A percentile compares a stretch with the other conserved stretches of the same genome.
Conservation (phyloP, 2,329 filamentous ascomycete genomes). For the Aspergillus fructus region DNA sequence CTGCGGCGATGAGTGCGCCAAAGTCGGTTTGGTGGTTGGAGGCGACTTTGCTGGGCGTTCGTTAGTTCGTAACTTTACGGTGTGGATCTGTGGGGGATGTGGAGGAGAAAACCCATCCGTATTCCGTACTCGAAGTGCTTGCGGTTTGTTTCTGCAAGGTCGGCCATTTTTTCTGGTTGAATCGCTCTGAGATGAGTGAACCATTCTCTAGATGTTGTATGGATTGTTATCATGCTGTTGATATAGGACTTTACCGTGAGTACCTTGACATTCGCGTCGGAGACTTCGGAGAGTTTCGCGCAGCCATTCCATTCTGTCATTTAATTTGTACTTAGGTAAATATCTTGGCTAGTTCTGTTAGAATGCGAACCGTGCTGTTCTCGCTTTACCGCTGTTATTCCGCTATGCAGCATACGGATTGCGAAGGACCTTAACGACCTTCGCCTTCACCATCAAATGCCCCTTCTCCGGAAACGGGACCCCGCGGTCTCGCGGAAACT, state of each 20-base stretch:
- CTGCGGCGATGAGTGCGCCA: neutral
- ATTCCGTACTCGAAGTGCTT: neutral
- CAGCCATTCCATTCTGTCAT: too few relatives aligned
- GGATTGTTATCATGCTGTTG: too few relatives aligned
- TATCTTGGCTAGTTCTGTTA: too few relatives aligned
- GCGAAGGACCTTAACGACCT: neutral
- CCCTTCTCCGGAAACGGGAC: neutral
- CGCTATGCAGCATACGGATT: neutral
- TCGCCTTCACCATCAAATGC: neutral
- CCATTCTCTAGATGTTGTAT: too few relatives aligned
- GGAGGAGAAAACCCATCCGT: neutral
- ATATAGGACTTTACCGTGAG: neutral
- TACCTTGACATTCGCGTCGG: neutral
- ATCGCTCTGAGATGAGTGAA: too few relatives aligned
- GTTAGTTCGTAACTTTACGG: too few relatives aligned
- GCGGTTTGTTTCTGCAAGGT: neutral
- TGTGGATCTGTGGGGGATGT: neutral
- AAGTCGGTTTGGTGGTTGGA: constrained; percentile 2
- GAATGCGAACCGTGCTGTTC: too few relatives aligned
- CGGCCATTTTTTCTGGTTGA: neutral
- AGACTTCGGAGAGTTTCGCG: neutral
- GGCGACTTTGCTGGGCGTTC: neutral
- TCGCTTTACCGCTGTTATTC: too few relatives aligned
- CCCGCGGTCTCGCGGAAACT: neutral
- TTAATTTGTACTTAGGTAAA: too few relatives aligned